These are phyloP conservation scores for Daldinia sp. DNA, from an alignment of 2,329 filamentous ascomycete species.

Conservation along the genomic window DNA sequence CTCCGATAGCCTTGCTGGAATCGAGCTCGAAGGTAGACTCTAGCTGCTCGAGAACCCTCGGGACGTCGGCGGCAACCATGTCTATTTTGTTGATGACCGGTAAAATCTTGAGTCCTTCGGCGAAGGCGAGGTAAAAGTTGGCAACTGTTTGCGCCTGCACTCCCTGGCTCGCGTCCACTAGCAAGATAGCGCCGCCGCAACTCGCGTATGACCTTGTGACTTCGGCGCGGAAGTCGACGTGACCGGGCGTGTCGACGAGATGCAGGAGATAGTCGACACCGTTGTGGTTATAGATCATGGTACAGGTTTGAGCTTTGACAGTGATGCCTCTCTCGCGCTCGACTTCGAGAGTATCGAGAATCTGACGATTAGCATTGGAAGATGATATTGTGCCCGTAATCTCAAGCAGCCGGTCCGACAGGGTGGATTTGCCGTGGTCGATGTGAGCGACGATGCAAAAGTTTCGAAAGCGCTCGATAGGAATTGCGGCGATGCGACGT, in stretches of 20 bases:
- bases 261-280: conserved; percentile 93
- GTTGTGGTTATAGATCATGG: conserved; percentile 91
- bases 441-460: conserved; percentile 99
- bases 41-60: conserved; percentile 87
- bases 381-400: conserved; percentile 91
- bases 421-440: conserved; percentile 97
- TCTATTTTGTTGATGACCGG: conserved; percentile 98
- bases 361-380: conserved; percentile 88
- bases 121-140: conserved; percentile 97
- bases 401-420: conserved; percentile 92
- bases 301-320: conserved; percentile 98
- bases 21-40: conserved; percentile 88
- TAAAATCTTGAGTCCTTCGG: conserved; percentile 86
- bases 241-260: conserved; percentile 94
- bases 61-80: conserved; percentile 87
- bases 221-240: conserved; percentile 97
- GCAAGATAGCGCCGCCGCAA: conserved; percentile 89
- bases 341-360: conserved; percentile 96
- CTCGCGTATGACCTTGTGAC: conserved; percentile 96
- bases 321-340: conserved; percentile 97
- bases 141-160: conserved; percentile 98
- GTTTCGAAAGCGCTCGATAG: conserved; percentile 85
- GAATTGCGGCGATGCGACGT: conserved; percentile 76
- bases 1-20: conserved; percentile 73
- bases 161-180: conserved; percentile 96